Evolutionary conservation across 2,329 filamentous ascomycete genomes (phyloP).

Genomic region (Pseudovirgaria hyperparasitica): DNA sequence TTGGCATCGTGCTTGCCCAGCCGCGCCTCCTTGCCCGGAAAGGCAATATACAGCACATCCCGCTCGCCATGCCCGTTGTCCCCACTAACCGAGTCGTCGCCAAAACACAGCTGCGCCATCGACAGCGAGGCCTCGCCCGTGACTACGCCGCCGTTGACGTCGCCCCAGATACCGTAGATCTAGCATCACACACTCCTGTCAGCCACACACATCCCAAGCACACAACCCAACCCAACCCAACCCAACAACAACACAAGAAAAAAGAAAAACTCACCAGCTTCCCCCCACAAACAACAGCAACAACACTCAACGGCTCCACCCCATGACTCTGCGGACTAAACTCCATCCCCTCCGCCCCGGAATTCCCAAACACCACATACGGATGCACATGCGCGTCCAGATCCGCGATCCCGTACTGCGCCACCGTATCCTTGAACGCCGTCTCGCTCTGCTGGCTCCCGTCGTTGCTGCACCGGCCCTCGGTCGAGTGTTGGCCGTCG

Average conservation of each 20-base stretch:
- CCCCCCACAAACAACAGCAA: constrained; percentile 41
- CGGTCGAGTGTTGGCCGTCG: constrained; percentile 35
- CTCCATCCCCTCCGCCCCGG: constrained; percentile 8
- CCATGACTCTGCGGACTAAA: constrained; percentile 20
- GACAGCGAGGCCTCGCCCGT: constrained; percentile 46
- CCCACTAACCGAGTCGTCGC: constrained; percentile 35
- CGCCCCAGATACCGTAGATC: constrained; percentile 49
- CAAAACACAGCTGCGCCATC: constrained; percentile 44
- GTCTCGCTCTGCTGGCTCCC: constrained; percentile 33
- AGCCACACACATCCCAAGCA: not conserved
- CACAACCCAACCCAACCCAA: not conserved
- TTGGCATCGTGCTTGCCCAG: constrained; percentile 40
- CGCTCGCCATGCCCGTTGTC: constrained; percentile 42
- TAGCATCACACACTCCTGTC: too few species aligned
- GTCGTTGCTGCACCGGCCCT: constrained; percentile 24
- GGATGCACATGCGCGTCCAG: constrained; percentile 40
- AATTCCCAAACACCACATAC: constrained; percentile 43
- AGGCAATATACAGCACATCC: constrained; percentile 52
- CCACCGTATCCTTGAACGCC: constrained; percentile 25
- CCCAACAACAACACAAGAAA: not conserved
- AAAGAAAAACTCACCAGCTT: constrained; percentile 22
- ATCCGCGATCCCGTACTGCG: constrained; percentile 25
- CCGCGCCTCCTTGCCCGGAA: constrained; percentile 43
- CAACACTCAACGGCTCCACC: constrained; percentile 39
- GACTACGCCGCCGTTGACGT: constrained; percentile 44